These are phyloP conservation scores for Phytophthora meadii DNA, from an alignment of 352 stramenopile species.

Conservation along the genomic window DNA sequence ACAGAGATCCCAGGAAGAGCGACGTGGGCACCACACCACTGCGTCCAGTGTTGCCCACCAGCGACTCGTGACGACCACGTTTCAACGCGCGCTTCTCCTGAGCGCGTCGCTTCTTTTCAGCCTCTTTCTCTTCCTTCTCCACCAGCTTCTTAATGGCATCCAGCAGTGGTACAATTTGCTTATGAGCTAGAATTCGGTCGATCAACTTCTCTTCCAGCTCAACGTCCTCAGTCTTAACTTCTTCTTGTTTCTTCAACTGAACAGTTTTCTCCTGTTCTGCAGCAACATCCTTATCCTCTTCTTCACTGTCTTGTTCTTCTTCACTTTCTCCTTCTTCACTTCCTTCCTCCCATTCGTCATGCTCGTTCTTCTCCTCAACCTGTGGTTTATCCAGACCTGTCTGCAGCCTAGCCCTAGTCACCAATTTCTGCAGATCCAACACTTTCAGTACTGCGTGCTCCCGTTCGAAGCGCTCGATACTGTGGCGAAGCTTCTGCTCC, in stretches of 20 bases:
- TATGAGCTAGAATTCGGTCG: conserved; percentile 72
- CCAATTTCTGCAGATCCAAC: conserved; percentile 58
- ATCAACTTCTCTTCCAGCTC: conserved; percentile 51
- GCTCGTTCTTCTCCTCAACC: conserved; percentile 14
- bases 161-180: conserved; percentile 69
- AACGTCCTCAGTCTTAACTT: conserved; percentile 16
- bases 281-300: conserved; percentile 1
- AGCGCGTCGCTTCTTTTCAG: conserved; percentile 63
- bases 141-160: conserved; percentile 64
- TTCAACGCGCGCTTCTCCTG: conserved; percentile 76
- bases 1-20: conserved; percentile 82
- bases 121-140: conserved; percentile 59
- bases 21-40: conserved; percentile 63
- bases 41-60: conserved; percentile 69
- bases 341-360: conserved; percentile 34
- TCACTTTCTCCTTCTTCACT: conserved; percentile 30
- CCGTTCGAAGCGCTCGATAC: conserved; percentile 52
- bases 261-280: conserved; percentile 1
- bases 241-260: conserved; percentile 43
- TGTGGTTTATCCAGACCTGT: conserved; percentile 50
- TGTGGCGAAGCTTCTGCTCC: conserved; percentile 49
- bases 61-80: conserved; percentile 49
- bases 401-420: conserved; percentile 46
- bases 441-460: conserved; percentile 67
- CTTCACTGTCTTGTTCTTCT: conserved; percentile 20